Evolutionary conservation across 257 asterid genomes (phyloP), one percentile per base, ranked within the genome.

Genomic region (Nicotiana noctiflora): DNA sequence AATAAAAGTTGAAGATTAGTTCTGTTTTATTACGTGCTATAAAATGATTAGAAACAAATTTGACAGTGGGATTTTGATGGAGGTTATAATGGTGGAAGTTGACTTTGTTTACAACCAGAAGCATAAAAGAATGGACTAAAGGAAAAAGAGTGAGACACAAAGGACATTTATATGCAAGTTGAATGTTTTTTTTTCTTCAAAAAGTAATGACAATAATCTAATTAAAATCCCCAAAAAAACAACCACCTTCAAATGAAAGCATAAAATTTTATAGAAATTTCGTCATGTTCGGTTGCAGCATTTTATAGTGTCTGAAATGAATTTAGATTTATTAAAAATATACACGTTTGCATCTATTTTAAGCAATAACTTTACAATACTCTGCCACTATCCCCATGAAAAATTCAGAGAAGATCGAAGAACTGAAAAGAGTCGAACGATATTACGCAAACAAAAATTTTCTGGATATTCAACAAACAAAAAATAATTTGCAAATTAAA

Each of bases 91-190:
- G 78, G 78, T 72, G 23, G 37, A 49, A 46, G 78, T 72, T 46
- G 78, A 72, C 78, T 72, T 46, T 72, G 15, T 23, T 49, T 72
- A 23, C 78, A 72, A 23, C 61, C 61, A 72, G 61, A 72, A 72
- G 25, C 61, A 72, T 49, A 46, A 72, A 46, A 72, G 78, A 23
- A 46, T 72, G 78, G 78, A 23, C 78, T 21, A 46, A 72, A 72
- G 40, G 21, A 21, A 46, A 72, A 72, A 72, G 60, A 72, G 49
- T 46, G 78, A 72, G 40, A 72, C 78, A 72, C 61, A 13, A 46
- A 72, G 60, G 60, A 72, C 78, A 72, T 21, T 72, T 72, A 12
- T 44, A 21, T 72, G 60, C 78, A 72, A 72, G 60, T 72, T 72
- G 78, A 4, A 46, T 72, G 23, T 19, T 40, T 40, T 40, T n/a